These are phyloP conservation scores for Wickerhamiella australiensis DNA, from an alignment of 805 yeast genomes.

Conservation along the genomic window DNA sequence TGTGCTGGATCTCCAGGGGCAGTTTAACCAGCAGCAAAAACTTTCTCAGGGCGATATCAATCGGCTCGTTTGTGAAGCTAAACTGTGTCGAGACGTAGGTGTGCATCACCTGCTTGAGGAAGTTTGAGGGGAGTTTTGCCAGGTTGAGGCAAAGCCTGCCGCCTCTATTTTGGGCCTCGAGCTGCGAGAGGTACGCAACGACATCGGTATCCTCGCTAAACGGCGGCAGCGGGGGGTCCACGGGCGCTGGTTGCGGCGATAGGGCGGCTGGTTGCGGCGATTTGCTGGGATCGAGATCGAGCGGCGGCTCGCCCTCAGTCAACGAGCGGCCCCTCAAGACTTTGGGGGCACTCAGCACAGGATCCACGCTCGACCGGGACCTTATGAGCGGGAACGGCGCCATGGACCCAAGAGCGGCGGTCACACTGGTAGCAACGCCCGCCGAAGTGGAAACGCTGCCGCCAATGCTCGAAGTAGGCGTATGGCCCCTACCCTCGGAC, in stretches of 20 bases:
- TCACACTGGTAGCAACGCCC: neutral
- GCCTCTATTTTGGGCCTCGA: slow-evolving; percentile 6
- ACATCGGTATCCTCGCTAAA: slow-evolving; percentile 2
- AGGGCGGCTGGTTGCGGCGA: neutral
- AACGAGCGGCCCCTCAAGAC: slow-evolving; percentile 1
- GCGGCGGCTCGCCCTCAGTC: slow-evolving; percentile 7
- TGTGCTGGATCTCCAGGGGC: slow-evolving; percentile 66
- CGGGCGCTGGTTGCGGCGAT: neutral
- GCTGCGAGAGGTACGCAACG: neutral
- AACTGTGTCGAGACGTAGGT: slow-evolving; percentile 29
- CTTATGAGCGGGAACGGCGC: slow-evolving; percentile 10
- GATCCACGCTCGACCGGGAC: slow-evolving; percentile 1
- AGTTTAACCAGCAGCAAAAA: slow-evolving; percentile 46
- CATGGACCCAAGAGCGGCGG: neutral
- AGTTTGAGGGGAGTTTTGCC: slow-evolving; percentile 14
- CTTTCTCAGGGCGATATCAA: slow-evolving; percentile 54
- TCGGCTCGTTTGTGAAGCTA: slow-evolving; percentile 42
- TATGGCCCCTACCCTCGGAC: neutral
- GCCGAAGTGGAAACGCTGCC: neutral
- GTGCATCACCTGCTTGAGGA: slow-evolving; percentile 17
- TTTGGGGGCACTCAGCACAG: neutral
- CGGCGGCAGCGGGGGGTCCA: slow-evolving; percentile 9
- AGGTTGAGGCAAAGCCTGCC: slow-evolving; percentile 17
- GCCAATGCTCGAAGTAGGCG: slow-evolving; percentile 1
- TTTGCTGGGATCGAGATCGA: neutral